These are phyloP conservation scores for Aureobasidium leucospermi DNA, from an alignment of 2,329 filamentous ascomycete species.

Conservation along the genomic window DNA sequence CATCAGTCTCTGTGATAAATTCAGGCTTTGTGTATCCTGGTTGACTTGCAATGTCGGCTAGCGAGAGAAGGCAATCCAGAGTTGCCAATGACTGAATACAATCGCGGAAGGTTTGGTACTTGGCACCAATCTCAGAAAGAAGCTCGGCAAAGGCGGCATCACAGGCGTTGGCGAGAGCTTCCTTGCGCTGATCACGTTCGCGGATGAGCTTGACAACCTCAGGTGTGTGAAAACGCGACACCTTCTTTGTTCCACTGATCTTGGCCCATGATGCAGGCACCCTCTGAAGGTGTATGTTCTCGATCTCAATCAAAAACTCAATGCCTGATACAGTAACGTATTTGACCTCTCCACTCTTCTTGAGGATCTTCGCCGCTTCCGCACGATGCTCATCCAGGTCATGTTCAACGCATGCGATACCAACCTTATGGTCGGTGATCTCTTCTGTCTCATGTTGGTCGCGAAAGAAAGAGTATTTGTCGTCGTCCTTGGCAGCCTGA, in stretches of 20 bases:
- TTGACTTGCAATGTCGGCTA: slow-evolving; percentile 74
- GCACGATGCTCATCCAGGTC: slow-evolving; percentile 72
- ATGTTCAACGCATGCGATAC: slow-evolving; percentile 85
- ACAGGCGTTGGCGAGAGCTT: slow-evolving; percentile 85
- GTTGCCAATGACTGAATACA: slow-evolving; percentile 78
- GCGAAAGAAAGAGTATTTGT: slow-evolving; percentile 91
- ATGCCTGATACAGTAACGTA: slow-evolving; percentile 85
- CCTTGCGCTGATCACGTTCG: slow-evolving; percentile 90
- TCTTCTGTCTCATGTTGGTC: slow-evolving; percentile 81
- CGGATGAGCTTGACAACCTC: slow-evolving; percentile 75
- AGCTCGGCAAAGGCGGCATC: slow-evolving; percentile 71
- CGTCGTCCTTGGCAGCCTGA: slow-evolving; percentile 72
- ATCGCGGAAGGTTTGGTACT: slow-evolving; percentile 85
- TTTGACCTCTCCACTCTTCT: slow-evolving; percentile 57
- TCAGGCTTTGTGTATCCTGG: slow-evolving; percentile 82
- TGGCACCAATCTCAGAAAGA: slow-evolving; percentile 64
- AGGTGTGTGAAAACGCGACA: slow-evolving; percentile 89
- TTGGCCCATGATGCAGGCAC: slow-evolving; percentile 94
- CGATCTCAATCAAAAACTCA: slow-evolving; percentile 88
- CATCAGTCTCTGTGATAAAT: slow-evolving; percentile 42
- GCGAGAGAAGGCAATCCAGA: slow-evolving; percentile 81
- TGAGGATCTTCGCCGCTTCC: slow-evolving; percentile 63
- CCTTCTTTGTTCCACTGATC: slow-evolving; percentile 86
- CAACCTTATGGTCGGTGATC: slow-evolving; percentile 84
- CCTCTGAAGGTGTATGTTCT: slow-evolving; percentile 72